Base-by-base conservation (phyloP, 768 basidiomycete species). In the Calocera cornea region DNA sequence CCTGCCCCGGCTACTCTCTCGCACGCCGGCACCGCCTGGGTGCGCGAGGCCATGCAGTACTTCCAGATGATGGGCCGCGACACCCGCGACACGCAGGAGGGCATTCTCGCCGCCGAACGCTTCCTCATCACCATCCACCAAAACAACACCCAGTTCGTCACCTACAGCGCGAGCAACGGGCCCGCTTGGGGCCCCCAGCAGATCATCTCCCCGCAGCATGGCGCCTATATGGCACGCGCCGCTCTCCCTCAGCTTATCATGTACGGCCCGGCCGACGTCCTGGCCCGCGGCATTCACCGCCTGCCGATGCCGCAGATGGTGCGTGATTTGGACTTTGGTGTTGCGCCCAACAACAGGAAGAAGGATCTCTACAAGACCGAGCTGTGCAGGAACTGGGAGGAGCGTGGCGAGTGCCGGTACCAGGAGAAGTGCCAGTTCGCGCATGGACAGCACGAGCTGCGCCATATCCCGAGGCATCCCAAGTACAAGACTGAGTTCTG, bases 401-500 rank as follows among this genome's bases (percentile, higher is more conserved):
- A 93, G 78, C 93, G 93, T 74, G 90, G 90, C 1, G 77, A 84
- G 17, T 93, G 91, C 75, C 83, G 92, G 36, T 95, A 95, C 72
- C 90, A 89, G 3, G 76, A 85, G 64, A 94, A 94, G 77, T 95
- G 92, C 74, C 92, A 95, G 75, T 95, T 95, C 74, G 92, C 92
- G 29, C 92, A 95, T 74, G 93, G 92, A 64, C 88, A 92, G 74
- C 89, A 92, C 0, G 92, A 95, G 76, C 80, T 94, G 34, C 85
- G 91, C 41, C 85, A 83, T 67, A 90, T 93, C n/a, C 76, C 87
- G 70, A 83, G 92, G 70, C 92, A 95, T 75, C 92, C 92, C 50
- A 95, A 94, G 90, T 94, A 94, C 78, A 95, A 95, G 78, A 94
- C 92, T 11, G 92, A 95, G 77, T 92, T 94, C 71, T 95, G 92